Base-by-base conservation (phyloP, 2,329 filamentous ascomycete genomes). In the Pseudogymnoascus sp. region DNA sequence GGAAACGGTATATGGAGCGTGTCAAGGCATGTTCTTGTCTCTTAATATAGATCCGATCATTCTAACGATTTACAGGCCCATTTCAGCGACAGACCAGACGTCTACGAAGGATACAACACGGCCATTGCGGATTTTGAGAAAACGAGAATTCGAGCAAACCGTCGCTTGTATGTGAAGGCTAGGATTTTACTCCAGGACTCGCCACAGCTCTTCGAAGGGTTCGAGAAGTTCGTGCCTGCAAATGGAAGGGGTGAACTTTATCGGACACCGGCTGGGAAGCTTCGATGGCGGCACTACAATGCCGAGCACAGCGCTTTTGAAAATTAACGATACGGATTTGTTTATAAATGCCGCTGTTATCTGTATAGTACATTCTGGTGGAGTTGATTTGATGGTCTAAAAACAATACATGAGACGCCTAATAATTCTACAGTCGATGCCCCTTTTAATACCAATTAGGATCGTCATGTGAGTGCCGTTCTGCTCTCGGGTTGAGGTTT, bases 401-500 rank as follows among this genome's bases (percentile, higher is more conserved):
- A 50, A 50, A 50, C 7, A 16, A 50, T 30, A 50, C 14, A 30
- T 30, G 25, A 22, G 57, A 36, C 22, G 22, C 20, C 33, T 9
- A 37, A 41, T 20, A 4, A 11, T 58, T 39, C 20, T 37, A 58
- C 33, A 58, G 30, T 25, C 22, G 22, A 4, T 25, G 22, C 4
- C 14, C 8, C 16, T 18, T 41, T 4, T 69, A 86, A 71, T 85
- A 86, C 84, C 84, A 86, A 61, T 76, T 75, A 68, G 82, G 73
- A 1, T 80, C 81, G 30, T 80, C 76, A 67, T 86, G 83, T 0
- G 81, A 81, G 18, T 75, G 69, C 64, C 77, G 81, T 65, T 79
- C 75, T 35, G 77, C 78, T 61, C 77, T 78, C 1, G 83, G 84
- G 71, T 86, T 86, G 72, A 86, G 72, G 37, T 78, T 82, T 54